Evolutionary conservation across 208 protist genomes (phyloP).

Genomic region (Borovskyia barvae): DNA sequence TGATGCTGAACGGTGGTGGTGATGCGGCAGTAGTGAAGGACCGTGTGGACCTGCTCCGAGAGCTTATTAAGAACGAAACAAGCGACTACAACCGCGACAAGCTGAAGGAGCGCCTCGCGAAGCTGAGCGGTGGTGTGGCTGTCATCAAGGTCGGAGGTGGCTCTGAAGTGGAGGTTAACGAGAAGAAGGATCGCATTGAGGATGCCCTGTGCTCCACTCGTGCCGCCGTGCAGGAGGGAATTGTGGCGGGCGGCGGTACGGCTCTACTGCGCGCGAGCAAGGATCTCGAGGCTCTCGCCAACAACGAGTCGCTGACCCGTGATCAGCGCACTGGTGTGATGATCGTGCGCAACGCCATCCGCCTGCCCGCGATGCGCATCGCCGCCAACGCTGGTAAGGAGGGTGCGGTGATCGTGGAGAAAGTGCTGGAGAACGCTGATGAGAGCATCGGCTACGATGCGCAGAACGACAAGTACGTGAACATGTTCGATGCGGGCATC

Average conservation of each 20-base stretch:
- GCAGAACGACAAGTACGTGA: slow-evolving; percentile 91
- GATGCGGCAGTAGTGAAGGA: slow-evolving; percentile 88
- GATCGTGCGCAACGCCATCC: slow-evolving; percentile 94
- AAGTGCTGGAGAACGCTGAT: slow-evolving; percentile 91
- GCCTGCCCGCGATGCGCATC: slow-evolving; percentile 93
- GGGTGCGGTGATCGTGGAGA: slow-evolving; percentile 97
- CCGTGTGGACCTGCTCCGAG: slow-evolving; percentile 92
- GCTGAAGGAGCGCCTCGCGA: slow-evolving; percentile 97
- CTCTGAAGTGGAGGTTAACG: slow-evolving; percentile 98
- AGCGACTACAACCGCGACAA: slow-evolving; percentile 98
- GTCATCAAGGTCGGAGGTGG: slow-evolving; percentile 97
- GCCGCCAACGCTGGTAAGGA: slow-evolving; percentile 97
- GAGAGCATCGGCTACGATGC: slow-evolving; percentile 93
- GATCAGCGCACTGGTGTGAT: slow-evolving; percentile 96
- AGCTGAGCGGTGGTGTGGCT: slow-evolving; percentile 96
- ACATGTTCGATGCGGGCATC: slow-evolving; percentile 99
- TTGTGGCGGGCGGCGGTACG: slow-evolving; percentile 97
- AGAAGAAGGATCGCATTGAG: slow-evolving; percentile 99
- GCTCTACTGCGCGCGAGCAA: slow-evolving; percentile 94
- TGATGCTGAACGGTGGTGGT: slow-evolving; percentile 97
- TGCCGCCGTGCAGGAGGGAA: slow-evolving; percentile 99
- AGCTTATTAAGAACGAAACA: slow-evolving; percentile 81
- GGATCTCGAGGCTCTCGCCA: slow-evolving; percentile 82
- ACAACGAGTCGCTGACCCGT: slow-evolving; percentile 53
- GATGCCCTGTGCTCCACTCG: slow-evolving; percentile 99